Evolutionary conservation across 495 filamentous ascomycete species (phyloP), one percentile per base, ranked within the genome.

Genomic region (Neurospora sp.): DNA sequence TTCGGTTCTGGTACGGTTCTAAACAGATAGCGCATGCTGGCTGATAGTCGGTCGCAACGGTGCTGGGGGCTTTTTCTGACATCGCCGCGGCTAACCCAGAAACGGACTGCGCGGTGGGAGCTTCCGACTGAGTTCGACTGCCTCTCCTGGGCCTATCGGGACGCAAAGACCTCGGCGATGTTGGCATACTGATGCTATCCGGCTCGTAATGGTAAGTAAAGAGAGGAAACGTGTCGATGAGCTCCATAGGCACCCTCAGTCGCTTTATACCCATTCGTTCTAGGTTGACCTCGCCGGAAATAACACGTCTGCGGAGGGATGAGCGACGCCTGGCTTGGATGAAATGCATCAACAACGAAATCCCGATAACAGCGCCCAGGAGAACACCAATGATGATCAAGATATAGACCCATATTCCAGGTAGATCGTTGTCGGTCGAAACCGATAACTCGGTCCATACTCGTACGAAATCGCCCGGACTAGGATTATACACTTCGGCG

Each of bases 1-100:
- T 77, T 10, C 86, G 85, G 20, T 90, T 87, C 35, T 89, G 85
- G 78, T 92, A 98, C 72, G 93, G 88, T 22, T 96, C 93, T 3
- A 97, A 86, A 76, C 95, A 98, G 72, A 98, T 97, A 6, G 90
- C 86, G 77, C 95, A 98, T 7, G 86, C 89, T 0, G 91, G 90
- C 79, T 95, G 92, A 31, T 88, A 86, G 73, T 90, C 81, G 16
- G 86, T 85, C 11, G 87, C 71, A 14, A 75, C 61, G 46, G 76
- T 71, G 71, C 70, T 73, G 5, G 70, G 71, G 9, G 71, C 69
- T 20, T 73, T 75, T 20, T 75, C 74, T 5, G 74, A 75, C 3
- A 73, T 22, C 18, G 77, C 77, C 44, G 74, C 73, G 16, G 70
- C 72, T 41, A 70, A 76, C 6, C 61, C 48, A 18, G 27, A 44